Conservation (phyloP, 1,139 yeast species). For the Geotrichum klebahnii region DNA sequence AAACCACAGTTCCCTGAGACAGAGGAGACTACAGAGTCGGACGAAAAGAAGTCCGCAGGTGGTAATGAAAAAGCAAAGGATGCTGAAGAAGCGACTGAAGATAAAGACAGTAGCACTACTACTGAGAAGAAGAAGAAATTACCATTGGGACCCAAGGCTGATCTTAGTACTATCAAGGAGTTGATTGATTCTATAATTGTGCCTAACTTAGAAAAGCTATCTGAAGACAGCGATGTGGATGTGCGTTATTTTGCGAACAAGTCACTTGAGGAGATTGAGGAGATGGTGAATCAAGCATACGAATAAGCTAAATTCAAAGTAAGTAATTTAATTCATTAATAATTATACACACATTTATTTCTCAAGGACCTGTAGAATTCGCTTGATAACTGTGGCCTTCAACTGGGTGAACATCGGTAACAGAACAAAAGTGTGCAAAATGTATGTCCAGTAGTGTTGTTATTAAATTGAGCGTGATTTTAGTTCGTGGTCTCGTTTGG, state of each 20-base stretch:
- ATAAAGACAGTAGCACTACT: not conserved
- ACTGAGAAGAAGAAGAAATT: slow-evolving; percentile 9
- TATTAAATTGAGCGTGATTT: no score
- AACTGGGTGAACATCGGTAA: no score
- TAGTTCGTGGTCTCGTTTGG: no score
- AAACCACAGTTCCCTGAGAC: slow-evolving; percentile 25
- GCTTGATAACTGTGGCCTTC: not conserved
- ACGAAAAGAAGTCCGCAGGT: not conserved
- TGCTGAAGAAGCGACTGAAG: not conserved
- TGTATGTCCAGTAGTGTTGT: no score
- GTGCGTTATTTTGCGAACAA: slow-evolving; percentile 79
- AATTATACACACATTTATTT: no score
- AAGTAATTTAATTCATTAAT: not conserved
- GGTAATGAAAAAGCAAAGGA: no score
- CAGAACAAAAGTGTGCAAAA: no score
- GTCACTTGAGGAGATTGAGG: slow-evolving; percentile 39
- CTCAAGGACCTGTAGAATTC: no score
- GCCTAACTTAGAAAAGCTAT: slow-evolving; percentile 61
- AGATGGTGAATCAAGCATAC: slow-evolving; percentile 7
- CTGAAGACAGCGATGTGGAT: slow-evolving; percentile 75
- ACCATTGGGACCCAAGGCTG: slow-evolving; percentile 22
- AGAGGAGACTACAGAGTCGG: slow-evolving; percentile 22
- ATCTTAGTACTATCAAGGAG: slow-evolving; percentile 30
- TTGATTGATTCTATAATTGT: slow-evolving; percentile 54
- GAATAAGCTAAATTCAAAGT: not conserved